A percentile compares a stretch with the other conserved stretches of the same genome.
Evolutionary conservation across 164 flowering plant genomes (phyloP).

Genomic region (Liriodendron chinense): DNA sequence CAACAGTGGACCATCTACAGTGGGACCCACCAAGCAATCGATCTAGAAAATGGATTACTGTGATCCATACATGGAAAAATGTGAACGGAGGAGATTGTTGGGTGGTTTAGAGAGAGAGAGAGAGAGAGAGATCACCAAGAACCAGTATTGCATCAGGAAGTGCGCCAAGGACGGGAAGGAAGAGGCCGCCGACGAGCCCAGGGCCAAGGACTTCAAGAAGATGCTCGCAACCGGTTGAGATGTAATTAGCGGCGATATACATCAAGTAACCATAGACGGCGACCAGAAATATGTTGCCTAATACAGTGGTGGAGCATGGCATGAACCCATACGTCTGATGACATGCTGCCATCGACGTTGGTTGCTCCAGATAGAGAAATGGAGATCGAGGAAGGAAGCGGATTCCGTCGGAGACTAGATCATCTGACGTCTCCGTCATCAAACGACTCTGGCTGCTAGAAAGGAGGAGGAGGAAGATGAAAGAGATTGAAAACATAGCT

Average conservation of each 20-base stretch:
- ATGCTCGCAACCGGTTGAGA: conserved; percentile 79
- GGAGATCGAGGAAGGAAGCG: not conserved
- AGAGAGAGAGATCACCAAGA: conserved; percentile 39
- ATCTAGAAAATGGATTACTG: no score
- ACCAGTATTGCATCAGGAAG: conserved; percentile 85
- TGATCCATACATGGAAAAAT: no score
- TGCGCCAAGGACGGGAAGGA: conserved; percentile 84
- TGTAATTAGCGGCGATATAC: conserved; percentile 64
- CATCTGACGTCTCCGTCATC: conserved; percentile 11
- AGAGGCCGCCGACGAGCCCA: conserved; percentile 84
- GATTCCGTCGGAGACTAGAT: conserved; percentile 31
- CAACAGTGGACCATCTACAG: no score
- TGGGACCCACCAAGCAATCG: no score
- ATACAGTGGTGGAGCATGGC: conserved; percentile 50
- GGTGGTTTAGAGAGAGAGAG: no score
- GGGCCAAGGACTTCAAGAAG: conserved; percentile 81
- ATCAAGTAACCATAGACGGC: conserved; percentile 60
- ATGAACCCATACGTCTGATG: conserved; percentile 63
- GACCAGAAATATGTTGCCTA: conserved; percentile 55
- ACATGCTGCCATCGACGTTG: conserved; percentile 17
- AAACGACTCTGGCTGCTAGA: not conserved
- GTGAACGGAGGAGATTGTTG: no score
- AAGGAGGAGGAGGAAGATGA: no score
- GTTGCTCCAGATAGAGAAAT: not conserved
- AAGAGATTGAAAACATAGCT: no score